Evolutionary conservation across 352 stramenopile species (phyloP).

Genomic region (Pythium phragmiticola): DNA sequence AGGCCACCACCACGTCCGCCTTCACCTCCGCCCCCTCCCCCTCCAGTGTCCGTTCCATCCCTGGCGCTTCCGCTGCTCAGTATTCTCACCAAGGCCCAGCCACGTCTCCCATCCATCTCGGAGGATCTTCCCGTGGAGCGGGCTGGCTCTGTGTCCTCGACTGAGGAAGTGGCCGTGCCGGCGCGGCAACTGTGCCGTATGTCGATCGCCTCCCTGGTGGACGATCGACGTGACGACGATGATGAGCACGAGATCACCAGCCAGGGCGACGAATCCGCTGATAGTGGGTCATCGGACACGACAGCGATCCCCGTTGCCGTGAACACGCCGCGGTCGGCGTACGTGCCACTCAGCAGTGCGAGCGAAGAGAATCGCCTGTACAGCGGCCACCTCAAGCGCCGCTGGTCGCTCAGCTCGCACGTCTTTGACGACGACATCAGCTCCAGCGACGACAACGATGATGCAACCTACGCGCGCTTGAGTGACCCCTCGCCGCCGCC

Average conservation of each 20-base stretch:
- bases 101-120: not conserved
- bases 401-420: not conserved
- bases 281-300: not conserved
- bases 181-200: constrained; percentile 12
- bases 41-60: not conserved
- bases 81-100: not conserved
- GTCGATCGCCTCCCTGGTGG: constrained; percentile 13
- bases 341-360: constrained; percentile 7
- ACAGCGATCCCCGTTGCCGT: not conserved
- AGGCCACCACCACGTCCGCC: not conserved
- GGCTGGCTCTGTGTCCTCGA: not conserved
- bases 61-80: not conserved
- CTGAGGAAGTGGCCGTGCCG: constrained; percentile 7
- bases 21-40: not conserved
- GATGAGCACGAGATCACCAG: not conserved
- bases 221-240: constrained; percentile 1
- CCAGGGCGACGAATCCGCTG: not conserved
- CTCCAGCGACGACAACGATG: constrained; percentile 18
- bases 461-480: constrained; percentile 21
- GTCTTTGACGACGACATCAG: constrained; percentile 24
- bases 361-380: constrained; percentile 10
- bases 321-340: not conserved
- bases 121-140: not conserved
- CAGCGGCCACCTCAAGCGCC: constrained; percentile 6
- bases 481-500: constrained; percentile 20